A percentile compares a stretch with the other conserved stretches of the same genome.
These are phyloP conservation scores for Parastagonospora nodorum DNA, from an alignment of 2,329 filamentous ascomycete species.

Conservation along the genomic window DNA sequence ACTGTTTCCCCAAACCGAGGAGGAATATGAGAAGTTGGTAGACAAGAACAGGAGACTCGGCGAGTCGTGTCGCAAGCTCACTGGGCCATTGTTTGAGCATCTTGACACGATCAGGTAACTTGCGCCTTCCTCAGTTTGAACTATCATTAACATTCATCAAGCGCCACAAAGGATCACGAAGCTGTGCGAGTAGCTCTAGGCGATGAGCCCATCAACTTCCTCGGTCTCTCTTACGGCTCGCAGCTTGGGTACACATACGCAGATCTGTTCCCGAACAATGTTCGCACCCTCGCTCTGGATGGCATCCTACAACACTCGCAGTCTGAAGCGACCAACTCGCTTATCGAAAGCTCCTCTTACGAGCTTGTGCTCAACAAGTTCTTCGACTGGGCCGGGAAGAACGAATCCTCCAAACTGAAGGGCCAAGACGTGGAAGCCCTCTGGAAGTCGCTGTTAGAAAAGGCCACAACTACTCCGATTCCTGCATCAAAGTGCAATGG, in stretches of 20 bases:
- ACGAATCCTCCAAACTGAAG: conserved; percentile 36
- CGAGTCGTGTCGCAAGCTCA: conserved; percentile 47
- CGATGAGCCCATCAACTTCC: conserved; percentile 45
- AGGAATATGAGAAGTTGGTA: conserved; percentile 46
- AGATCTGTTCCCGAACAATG: conserved; percentile 50
- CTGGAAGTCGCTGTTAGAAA: conserved; percentile 27
- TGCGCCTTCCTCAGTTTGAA: background rate
- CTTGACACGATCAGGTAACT: conserved; percentile 47
- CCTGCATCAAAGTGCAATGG: conserved; percentile 43
- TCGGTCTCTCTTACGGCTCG: conserved; percentile 55
- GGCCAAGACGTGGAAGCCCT: conserved; percentile 28
- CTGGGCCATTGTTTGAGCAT: conserved; percentile 49
- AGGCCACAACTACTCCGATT: conserved; percentile 41
- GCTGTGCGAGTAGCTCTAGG: conserved; percentile 41
- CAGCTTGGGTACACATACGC: conserved; percentile 53
- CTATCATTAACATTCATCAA: background rate
- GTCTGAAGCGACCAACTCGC: conserved; percentile 40
- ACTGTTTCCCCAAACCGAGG: conserved; percentile 45
- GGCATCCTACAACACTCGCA: conserved; percentile 52
- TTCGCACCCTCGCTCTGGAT: conserved; percentile 52
- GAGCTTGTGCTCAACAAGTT: conserved; percentile 45
- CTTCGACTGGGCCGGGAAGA: conserved; percentile 45
- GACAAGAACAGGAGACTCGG: conserved; percentile 48
- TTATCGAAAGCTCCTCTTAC: conserved; percentile 46
- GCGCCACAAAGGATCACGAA: conserved; percentile 40